Evolutionary conservation across 1,284 basidiomycete species (phyloP), one percentile per base, ranked within the genome.

Genomic region (Caloboletus inedulis): DNA sequence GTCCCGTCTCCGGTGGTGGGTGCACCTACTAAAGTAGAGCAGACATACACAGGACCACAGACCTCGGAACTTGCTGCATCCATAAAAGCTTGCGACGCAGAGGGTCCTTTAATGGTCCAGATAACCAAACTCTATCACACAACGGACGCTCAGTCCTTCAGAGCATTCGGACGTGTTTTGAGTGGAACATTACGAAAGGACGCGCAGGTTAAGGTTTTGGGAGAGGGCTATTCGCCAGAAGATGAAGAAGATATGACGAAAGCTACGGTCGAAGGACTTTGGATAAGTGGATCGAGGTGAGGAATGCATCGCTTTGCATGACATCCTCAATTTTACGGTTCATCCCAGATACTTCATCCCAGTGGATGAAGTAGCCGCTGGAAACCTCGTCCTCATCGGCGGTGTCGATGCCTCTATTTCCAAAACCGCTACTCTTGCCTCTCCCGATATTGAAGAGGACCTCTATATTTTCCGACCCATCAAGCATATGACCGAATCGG

Each of bases 171-270:
- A 23, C 84, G 97, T 56, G 88, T 99, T 18, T 79, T 98, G 71
- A 94, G 92, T 62, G 97, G 97, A 18, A 96, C 94, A 0, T 75
- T 97, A 14, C 76, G 79, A 61, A 86, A 89, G 59, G 94, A 94
- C 6, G 82, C 84, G 75, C 77, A 86, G 29, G 81, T 99, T 62
- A 97, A 96, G 73, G 95, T 99, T n/a, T 79, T 99, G 10, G 97
- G 97, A 52, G 96, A 98, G 70, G 91, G 92, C 0, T 99, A 94
- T 70, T 96, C 94, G 10, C 89, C 91, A 13, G 95, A 98, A 64
- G 97, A 99, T 65, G 96, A 99, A 72, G 97, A 99, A 72, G 97
- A 99, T 68, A 96, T 98, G 93, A 82, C 88, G 65, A 84, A 86
- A 57, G 86, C 84, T n/a, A 81, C 77, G 3, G 83, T 98, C 7